Percentiles rank a stretch among this genome's conserved stretches.
phyloP scores from a whole-genome alignment of 1,139 yeast species.

The Geotrichum citri-aurantii region DNA sequence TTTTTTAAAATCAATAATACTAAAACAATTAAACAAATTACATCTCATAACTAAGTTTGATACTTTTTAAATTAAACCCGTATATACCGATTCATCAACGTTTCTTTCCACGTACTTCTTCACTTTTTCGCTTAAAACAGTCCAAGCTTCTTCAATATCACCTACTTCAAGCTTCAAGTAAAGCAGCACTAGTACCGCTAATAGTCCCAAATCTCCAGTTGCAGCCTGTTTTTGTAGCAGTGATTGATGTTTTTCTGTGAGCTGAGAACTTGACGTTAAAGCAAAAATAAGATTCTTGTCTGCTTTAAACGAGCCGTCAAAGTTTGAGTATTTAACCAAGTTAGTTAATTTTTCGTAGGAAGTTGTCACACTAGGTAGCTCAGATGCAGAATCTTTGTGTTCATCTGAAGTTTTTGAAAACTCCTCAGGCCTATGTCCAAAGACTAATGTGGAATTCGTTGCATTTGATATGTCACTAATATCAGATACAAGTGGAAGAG shows the following conservation, averaged over 20 bases:
- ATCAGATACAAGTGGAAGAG: no score
- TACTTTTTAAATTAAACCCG: background rate
- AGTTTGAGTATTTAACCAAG: constrained; percentile 6
- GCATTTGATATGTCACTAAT: no score
- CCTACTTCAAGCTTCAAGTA: background rate
- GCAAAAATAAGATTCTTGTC: background rate
- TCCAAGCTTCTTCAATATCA: constrained; percentile 6
- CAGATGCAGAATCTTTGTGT: background rate
- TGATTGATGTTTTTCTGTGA: background rate
- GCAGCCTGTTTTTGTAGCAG: background rate
- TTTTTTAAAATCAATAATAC: no score
- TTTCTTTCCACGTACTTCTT: background rate
- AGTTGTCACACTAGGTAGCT: background rate
- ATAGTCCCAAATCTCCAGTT: background rate
- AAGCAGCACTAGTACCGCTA: constrained; percentile 2
- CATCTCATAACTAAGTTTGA: no score
- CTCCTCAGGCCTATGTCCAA: no score
- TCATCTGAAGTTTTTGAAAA: background rate
- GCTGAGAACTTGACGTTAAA: background rate
- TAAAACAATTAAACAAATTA: no score
- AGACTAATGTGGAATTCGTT: no score
- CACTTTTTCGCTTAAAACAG: background rate
- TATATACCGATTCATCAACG: background rate
- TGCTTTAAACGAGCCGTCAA: constrained; percentile 9
- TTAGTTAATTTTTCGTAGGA: background rate